These are phyloP conservation scores for Corinectria fuckeliana DNA, from an alignment of 2,329 filamentous ascomycete genomes.

Conservation along the genomic window DNA sequence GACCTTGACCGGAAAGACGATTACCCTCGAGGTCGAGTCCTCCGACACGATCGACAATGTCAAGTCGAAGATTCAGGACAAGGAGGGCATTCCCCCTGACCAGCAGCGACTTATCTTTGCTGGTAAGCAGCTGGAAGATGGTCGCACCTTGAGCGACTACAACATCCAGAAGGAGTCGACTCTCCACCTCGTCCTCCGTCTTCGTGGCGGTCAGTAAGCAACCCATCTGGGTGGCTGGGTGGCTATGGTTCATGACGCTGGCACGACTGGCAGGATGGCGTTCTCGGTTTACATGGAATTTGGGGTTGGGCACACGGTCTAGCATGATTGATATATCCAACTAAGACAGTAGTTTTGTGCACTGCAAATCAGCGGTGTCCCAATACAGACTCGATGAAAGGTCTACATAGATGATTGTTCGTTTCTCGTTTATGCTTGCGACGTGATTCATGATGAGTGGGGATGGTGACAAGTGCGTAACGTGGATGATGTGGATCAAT, in stretches of 20 bases:
- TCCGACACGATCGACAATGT: constrained; percentile 96
- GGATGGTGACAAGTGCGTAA: too few species aligned
- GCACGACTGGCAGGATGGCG: constrained; percentile 66
- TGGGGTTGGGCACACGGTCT: constrained; percentile 25
- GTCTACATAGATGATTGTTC: constrained; percentile 19
- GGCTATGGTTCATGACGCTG: constrained; percentile 66
- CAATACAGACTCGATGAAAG: constrained; percentile 33
- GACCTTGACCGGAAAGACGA: constrained; percentile 92
- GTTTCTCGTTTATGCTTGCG: neutral
- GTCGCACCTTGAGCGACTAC: constrained; percentile 88
- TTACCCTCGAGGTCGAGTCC: constrained; percentile 88
- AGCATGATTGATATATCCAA: constrained; percentile 25
- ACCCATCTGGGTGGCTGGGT: constrained; percentile 6
- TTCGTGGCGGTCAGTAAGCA: constrained; percentile 74
- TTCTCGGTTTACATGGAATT: constrained; percentile 33
- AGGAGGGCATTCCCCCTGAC: constrained; percentile 96
- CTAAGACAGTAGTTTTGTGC: constrained; percentile 29
- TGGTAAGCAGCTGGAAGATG: constrained; percentile 94
- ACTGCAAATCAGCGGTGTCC: constrained; percentile 7
- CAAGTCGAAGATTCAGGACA: constrained; percentile 97
- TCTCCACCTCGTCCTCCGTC: constrained; percentile 84
- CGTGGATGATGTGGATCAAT: constrained; percentile 11
- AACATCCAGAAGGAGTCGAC: constrained; percentile 96
- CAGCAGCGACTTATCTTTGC: constrained; percentile 97
- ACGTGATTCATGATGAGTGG: constrained; percentile 15